Percentiles rank a stretch among this genome's conserved stretches.
Conservation (phyloP, 805 yeast genomes). For the Sugiyamaella valdiviana region DNA sequence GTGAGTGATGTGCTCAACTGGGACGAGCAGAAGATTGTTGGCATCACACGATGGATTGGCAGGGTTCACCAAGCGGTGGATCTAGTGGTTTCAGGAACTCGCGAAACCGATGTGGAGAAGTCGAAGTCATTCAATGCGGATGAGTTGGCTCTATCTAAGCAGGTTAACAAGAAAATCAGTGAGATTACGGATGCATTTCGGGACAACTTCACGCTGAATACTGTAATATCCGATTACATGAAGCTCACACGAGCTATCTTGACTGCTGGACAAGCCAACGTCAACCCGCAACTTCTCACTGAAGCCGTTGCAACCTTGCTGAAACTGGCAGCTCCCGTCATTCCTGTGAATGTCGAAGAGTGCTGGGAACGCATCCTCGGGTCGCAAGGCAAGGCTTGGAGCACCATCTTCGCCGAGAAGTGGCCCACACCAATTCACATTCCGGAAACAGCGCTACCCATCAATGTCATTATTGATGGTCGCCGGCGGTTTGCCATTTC, state of each 20-base stretch:
- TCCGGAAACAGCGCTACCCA: neutral
- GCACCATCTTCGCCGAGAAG: slow-evolving; percentile 46
- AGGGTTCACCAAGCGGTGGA: slow-evolving; percentile 39
- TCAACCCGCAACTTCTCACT: slow-evolving; percentile 39
- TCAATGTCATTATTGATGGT: slow-evolving; percentile 16
- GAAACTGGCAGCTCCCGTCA: slow-evolving; percentile 67
- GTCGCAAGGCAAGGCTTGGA: slow-evolving; percentile 32
- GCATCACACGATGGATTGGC: slow-evolving; percentile 80
- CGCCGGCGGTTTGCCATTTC: slow-evolving; percentile 15
- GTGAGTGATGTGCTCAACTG: slow-evolving; percentile 74
- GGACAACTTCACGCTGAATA: slow-evolving; percentile 60
- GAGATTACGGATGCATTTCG: slow-evolving; percentile 57
- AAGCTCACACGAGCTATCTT: slow-evolving; percentile 57
- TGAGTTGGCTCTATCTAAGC: slow-evolving; percentile 57
- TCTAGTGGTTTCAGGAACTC: no score
- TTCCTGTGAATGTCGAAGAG: slow-evolving; percentile 80
- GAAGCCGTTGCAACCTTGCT: slow-evolving; percentile 50
- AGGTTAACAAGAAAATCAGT: slow-evolving; percentile 41
- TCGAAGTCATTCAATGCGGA: slow-evolving; percentile 31
- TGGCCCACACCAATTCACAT: slow-evolving; percentile 57
- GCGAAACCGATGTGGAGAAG: no score
- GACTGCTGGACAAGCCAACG: slow-evolving; percentile 34
- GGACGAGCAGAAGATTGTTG: slow-evolving; percentile 84
- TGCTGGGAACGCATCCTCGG: slow-evolving; percentile 52
- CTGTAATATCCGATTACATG: slow-evolving; percentile 86